phyloP scores from a whole-genome alignment of 306 rosid species.

The Fagus crenata region DNA sequence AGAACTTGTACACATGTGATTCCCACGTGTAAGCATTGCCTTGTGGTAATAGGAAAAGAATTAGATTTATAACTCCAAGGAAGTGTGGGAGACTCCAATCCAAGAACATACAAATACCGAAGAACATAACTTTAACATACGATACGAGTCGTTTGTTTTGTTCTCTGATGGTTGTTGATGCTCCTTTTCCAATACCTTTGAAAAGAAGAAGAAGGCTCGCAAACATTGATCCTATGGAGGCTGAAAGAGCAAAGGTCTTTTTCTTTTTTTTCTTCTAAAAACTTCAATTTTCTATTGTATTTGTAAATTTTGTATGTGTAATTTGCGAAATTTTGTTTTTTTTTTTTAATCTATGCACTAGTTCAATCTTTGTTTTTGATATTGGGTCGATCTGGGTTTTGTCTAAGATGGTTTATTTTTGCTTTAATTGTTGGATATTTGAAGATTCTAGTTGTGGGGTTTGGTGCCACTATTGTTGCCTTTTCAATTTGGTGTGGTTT shows the following conservation, averaged over 20 bases:
- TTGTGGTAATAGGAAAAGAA: neutral
- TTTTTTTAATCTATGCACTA: neutral
- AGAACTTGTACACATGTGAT: neutral
- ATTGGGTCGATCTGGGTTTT: conserved; percentile 42
- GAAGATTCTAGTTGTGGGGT: conserved; percentile 21
- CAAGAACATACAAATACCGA: neutral
- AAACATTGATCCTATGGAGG: conserved; percentile 52
- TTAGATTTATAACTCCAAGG: neutral
- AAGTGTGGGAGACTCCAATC: neutral
- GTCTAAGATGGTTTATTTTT: neutral
- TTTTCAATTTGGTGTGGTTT: neutral
- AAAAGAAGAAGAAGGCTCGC: conserved; percentile 67
- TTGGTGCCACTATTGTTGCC: neutral
- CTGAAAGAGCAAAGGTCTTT: conserved; percentile 50
- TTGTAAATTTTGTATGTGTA: neutral
- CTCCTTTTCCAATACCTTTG: conserved; percentile 32
- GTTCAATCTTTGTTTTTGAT: conserved; percentile 11
- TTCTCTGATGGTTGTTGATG: conserved; percentile 56
- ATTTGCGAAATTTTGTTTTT: neutral
- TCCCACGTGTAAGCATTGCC: neutral
- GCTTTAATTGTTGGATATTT: conserved; percentile 12
- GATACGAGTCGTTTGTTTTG: neutral
- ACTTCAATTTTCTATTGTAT: neutral
- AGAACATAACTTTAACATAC: neutral
- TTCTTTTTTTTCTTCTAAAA: neutral